Evolutionary conservation across 2,329 filamentous ascomycete genomes (phyloP).

Genomic region (Trichoderma arundinaceum): DNA sequence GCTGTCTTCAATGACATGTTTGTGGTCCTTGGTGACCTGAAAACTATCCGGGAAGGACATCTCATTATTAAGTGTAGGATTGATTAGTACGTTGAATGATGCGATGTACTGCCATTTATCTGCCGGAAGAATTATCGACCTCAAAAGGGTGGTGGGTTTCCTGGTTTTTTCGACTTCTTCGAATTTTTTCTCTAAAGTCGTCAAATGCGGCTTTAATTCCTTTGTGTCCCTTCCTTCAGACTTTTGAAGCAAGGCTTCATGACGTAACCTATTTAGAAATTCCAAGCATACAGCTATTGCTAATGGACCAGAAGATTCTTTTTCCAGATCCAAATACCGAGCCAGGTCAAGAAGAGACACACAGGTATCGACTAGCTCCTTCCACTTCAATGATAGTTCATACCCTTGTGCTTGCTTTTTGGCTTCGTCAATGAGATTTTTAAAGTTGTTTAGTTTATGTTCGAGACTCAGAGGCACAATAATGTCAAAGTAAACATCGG

Average conservation of each 20-base stretch:
- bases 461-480: conserved; percentile 10
- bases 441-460: not conserved
- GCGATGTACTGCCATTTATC: not conserved
- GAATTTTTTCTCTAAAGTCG: not conserved
- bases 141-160: not conserved
- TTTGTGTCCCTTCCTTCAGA: not conserved
- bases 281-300: not conserved
- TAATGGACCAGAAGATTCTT: not conserved
- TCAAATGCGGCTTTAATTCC: not conserved
- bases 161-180: not conserved
- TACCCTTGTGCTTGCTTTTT: not conserved
- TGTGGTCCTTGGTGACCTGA: not conserved
- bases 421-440: not conserved
- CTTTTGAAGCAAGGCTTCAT: not conserved
- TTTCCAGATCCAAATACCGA: not conserved
- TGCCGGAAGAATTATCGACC: too few species aligned
- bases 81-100: not conserved
- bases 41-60: not conserved
- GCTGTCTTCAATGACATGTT: not conserved
- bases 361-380: not conserved
- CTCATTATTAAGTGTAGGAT: fast-evolving
- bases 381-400: not conserved
- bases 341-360: not conserved
- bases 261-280: not conserved
- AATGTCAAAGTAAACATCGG: conserved; percentile 7